phyloP scores from a whole-genome alignment of 768 basidiomycete genomes.

The Psilocybe subaeruginosa region DNA sequence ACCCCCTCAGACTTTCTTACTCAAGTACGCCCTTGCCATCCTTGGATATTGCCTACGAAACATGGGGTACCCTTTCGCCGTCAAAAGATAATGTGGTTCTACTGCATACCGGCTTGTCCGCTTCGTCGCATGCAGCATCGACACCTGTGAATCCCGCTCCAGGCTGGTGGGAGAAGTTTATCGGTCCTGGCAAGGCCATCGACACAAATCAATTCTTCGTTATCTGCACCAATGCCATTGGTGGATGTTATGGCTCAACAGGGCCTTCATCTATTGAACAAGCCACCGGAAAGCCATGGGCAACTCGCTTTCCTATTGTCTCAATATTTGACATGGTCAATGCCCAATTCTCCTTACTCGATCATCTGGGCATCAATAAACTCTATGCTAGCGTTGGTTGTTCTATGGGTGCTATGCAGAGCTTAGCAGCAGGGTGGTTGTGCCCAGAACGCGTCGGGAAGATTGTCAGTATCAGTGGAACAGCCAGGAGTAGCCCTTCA shows the following conservation, averaged over 20 bases:
- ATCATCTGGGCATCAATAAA: constrained; percentile 80
- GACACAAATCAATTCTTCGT: constrained; percentile 94
- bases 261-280: constrained; percentile 89
- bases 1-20: constrained; percentile 68
- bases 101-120: constrained; percentile 94
- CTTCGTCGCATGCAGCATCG: constrained; percentile 92
- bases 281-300: constrained; percentile 71
- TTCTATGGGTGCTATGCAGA: constrained; percentile 99
- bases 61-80: constrained; percentile 90
- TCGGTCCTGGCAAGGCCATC: constrained; percentile 91
- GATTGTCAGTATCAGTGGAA: constrained; percentile 93
- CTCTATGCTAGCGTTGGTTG: constrained; percentile 93
- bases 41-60: constrained; percentile 94
- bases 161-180: constrained; percentile 99
- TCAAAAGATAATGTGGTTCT: constrained; percentile 86
- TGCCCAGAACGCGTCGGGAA: constrained; percentile 88
- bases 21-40: constrained; percentile 55
- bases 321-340: constrained; percentile 97
- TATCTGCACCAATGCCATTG: constrained; percentile 95
- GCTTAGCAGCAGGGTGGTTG: constrained; percentile 93
- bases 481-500: constrained; percentile 88
- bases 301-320: constrained; percentile 88
- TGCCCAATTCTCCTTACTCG: constrained; percentile 87
- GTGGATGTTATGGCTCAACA: constrained; percentile 97
- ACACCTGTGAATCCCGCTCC: constrained; percentile 75